Conservation (phyloP, 108 stramenopile genomes). For the Skeletonema marinoi region DNA sequence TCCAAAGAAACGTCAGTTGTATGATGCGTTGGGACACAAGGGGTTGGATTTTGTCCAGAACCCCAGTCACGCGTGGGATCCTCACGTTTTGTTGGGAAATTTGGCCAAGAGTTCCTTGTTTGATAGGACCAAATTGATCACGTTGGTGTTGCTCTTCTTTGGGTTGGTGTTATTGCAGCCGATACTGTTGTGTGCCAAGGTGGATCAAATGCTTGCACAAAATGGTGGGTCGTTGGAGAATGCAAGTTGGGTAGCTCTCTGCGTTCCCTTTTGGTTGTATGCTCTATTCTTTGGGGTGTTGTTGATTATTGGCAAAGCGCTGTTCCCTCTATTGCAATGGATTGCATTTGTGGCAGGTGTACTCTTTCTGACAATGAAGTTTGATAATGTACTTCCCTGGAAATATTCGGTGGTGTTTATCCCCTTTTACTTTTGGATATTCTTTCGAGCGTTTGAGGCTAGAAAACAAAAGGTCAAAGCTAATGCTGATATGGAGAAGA, state of each 20-base stretch:
- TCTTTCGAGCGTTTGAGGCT: slow-evolving; percentile 42
- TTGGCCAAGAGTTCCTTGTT: slow-evolving; percentile 49
- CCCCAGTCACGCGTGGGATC: slow-evolving; percentile 53
- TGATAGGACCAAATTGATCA: slow-evolving; percentile 67
- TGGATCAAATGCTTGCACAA: slow-evolving; percentile 66
- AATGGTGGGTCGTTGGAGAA: slow-evolving; percentile 55
- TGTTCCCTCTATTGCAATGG: slow-evolving; percentile 43
- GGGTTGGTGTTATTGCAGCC: slow-evolving; percentile 69
- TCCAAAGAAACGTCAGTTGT: slow-evolving; percentile 59
- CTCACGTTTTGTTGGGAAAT: slow-evolving; percentile 65
- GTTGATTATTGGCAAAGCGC: slow-evolving; percentile 38
- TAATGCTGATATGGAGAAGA: slow-evolving; percentile 46
- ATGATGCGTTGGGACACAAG: slow-evolving; percentile 49
- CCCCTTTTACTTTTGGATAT: slow-evolving; percentile 47
- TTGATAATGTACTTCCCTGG: slow-evolving; percentile 29
- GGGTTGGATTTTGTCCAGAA: slow-evolving; percentile 48
- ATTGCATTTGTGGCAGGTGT: slow-evolving; percentile 51
- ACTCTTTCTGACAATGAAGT: slow-evolving; percentile 50
- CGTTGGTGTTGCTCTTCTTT: slow-evolving; percentile 44
- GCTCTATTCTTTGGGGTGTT: slow-evolving; percentile 39
- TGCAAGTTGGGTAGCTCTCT: slow-evolving; percentile 57
- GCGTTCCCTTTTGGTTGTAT: slow-evolving; percentile 71
- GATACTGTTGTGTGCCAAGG: slow-evolving; percentile 74
- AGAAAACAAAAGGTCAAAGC: slow-evolving; percentile 30
- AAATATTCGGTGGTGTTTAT: slow-evolving; percentile 39